Conservation (phyloP, 2,329 filamentous ascomycete species). For the Pezicula rhizophila region DNA sequence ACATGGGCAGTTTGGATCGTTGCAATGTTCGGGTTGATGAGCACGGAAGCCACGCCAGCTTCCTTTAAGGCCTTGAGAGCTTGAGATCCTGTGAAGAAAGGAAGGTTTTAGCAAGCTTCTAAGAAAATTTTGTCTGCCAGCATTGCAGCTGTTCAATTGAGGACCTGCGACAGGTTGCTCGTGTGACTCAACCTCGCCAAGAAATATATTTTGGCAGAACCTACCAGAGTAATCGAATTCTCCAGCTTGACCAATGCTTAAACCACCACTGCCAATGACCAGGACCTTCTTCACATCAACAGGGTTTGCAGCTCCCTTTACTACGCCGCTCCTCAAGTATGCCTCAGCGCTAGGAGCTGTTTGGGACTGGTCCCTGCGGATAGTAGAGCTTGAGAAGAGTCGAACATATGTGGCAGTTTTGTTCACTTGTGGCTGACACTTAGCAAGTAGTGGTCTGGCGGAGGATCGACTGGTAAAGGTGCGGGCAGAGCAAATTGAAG, state of each 20-base stretch:
- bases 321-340: slow-evolving; percentile 81
- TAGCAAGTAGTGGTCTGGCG: slow-evolving; percentile 17
- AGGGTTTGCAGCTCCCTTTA: slow-evolving; percentile 68
- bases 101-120: slow-evolving; percentile 12
- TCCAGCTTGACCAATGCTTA: slow-evolving; percentile 94
- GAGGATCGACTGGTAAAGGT: slow-evolving; percentile 24
- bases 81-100: slow-evolving; percentile 65
- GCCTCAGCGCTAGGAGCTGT: slow-evolving; percentile 76
- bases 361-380: slow-evolving; percentile 39
- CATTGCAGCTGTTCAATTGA: background rate
- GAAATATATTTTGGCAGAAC: slow-evolving; percentile 11
- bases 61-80: slow-evolving; percentile 96
- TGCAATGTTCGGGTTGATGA: slow-evolving; percentile 97
- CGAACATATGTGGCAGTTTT: slow-evolving; percentile 22
- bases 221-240: slow-evolving; percentile 97
- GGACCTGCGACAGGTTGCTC: background rate
- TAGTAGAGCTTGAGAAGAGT: slow-evolving; percentile 24
- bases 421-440: slow-evolving; percentile 13
- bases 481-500: slow-evolving; percentile 16
- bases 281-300: slow-evolving; percentile 95
- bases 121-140: background rate
- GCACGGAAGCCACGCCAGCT: slow-evolving; percentile 81
- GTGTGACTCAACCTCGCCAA: slow-evolving; percentile 18
- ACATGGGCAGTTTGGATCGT: slow-evolving; percentile 97
- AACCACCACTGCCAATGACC: slow-evolving; percentile 90